Conservation (phyloP, 2,329 filamentous ascomycete species). For the Penicillium vulpinum region DNA sequence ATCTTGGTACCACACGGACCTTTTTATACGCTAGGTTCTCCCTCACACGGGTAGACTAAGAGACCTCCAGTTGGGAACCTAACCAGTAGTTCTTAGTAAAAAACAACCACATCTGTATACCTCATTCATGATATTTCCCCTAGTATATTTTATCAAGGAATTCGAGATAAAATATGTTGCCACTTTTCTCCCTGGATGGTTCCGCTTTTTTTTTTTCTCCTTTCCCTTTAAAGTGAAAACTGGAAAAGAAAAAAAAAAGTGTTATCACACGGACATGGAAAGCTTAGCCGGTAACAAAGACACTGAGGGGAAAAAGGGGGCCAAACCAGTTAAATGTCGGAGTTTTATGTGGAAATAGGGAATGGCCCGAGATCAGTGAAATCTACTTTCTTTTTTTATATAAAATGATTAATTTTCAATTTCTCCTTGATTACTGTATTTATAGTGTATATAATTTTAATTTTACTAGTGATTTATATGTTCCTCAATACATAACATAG, state of each 20-base stretch:
- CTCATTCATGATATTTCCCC: not conserved
- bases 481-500: not conserved
- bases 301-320: slow-evolving; percentile 24
- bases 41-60: slow-evolving; percentile 39
- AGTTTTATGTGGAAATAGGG: slow-evolving; percentile 22
- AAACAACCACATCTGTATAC: slow-evolving; percentile 17
- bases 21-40: slow-evolving; percentile 40
- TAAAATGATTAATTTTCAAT: no score
- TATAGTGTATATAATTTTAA: not conserved
- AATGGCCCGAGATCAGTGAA: slow-evolving; percentile 24
- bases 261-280: slow-evolving; percentile 21
- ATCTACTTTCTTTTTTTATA: no score
- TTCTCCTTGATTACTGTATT: not conserved
- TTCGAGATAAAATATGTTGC: slow-evolving; percentile 19
- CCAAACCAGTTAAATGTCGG: slow-evolving; percentile 22
- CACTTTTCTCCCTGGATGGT: slow-evolving; percentile 15
- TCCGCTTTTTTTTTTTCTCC: slow-evolving; percentile 13
- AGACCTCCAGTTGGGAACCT: slow-evolving; percentile 20
- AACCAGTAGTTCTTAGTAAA: slow-evolving; percentile 17
- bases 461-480: no score
- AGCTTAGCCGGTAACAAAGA: slow-evolving; percentile 20
- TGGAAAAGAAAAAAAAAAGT: not conserved
- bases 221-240: not conserved
- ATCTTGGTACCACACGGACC: slow-evolving; percentile 35
- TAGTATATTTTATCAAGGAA: not conserved